Base-by-base conservation (phyloP, 1,284 basidiomycete genomes). In the Peniophora sp. region DNA sequence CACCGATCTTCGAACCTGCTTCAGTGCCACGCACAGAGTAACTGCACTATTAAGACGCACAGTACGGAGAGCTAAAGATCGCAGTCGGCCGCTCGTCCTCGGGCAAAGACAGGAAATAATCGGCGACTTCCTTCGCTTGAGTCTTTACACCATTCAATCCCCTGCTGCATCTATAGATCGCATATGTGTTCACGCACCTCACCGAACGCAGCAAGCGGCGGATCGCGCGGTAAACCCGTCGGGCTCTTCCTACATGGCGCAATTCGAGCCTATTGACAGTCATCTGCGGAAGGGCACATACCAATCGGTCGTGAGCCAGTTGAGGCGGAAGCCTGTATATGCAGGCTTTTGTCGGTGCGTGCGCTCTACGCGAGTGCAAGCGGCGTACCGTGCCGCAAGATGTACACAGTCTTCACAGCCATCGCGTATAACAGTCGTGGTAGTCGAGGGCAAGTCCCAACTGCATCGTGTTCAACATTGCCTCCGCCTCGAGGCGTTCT, bases 61-160 rank as follows among this genome's bases (percentile, higher is more conserved):
- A 89, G 60, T 82, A 91, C 16, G 86, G 86, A 17, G 88, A 90
- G 3, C 84, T 88, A 61, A 88, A 81, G 53, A 93, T 85, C 2
- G 79, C 80, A 11, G 87, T 89, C 0, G 90, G 91, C 16, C 78
- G 73, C 52, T 88, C 74, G 8, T 82, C 73, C 48, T 74, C 72
- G 12, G 89, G 86, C 14, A 92, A 69, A 2, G 77, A 75, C 17
- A 71, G 55, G 56, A 92, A 81, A 61, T 85, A 79, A 12, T 70
- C 65, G 1, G 81, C 85, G 12, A 91, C 67, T 60, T 92, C 86
- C 51, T 78, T 63, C 0, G 90, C 88, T 69, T 94, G 91, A n/a
- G 73, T 69, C 78, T 87, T 49, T 1, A 45, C 2, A 5, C 6
- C 27, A 32, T 32, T 32, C 27, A n/a, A n/a, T n/a, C n/a, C n/a